Base-by-base conservation (phyloP, 2,329 filamentous ascomycete genomes). In the Arthrobotrys pseudoclavata region DNA sequence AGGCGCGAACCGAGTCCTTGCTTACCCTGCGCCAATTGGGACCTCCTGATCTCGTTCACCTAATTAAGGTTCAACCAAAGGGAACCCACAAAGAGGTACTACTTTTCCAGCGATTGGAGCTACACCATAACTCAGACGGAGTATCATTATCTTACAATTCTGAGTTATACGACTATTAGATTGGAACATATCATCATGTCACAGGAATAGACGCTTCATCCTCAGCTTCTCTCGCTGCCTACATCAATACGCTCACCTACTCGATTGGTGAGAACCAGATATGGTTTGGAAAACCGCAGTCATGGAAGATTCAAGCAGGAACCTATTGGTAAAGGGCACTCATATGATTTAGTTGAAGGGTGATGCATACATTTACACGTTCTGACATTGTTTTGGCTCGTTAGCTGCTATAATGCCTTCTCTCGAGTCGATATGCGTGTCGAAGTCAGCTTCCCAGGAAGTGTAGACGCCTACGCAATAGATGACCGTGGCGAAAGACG, bases 361-460 rank as follows among this genome's bases (percentile, higher is more conserved):
- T 10, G 37, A 22, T 37, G 24, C 12, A 5, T 47, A 31, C 3
- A 40, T 47, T 18, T 15, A 18, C 4, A 22, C 34, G 83, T 82
- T 85, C 84, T 79, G 64, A 81, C 37, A 26, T 20, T 34, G 3
- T 12, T 26, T 61, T 20, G 37, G 9, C 29, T 26, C 22, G 15
- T 1, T 82, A 89, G 87, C 85, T 99, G 96, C 85, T 99, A 99
- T 88, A 99, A 99, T 92, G 96, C 96, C 80, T 97, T 99, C 84
- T 98, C 96, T 4, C 90, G 96, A 80, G 88, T 98, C 66, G 96
- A 99, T 83, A 99, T 99, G 96, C 93, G 96, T 78, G 95, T 99
- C 12, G 94, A 98, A 83, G 95, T 99, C 76, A 95, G 94, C 80
- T 98, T 99, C 80, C 96, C 96, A 18, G 96, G 96, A 77, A 96